phyloP scores from a whole-genome alignment of 1,139 yeast species.

The Hyphopichia wangnamkhiaoensis region DNA sequence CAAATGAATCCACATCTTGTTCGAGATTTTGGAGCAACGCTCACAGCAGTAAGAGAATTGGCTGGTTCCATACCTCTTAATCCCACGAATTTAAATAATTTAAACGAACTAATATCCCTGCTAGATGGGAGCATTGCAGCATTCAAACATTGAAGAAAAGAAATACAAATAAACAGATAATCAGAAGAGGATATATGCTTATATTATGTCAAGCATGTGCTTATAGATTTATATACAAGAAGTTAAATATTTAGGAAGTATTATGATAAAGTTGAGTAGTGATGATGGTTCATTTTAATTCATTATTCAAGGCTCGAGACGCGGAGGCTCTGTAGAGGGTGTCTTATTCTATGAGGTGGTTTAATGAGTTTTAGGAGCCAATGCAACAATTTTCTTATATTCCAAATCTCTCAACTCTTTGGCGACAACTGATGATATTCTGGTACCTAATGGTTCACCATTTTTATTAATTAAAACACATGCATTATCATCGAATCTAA shows the following conservation, averaged over 20 bases:
- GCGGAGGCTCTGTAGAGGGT: not conserved
- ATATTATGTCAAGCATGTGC: too few relatives aligned
- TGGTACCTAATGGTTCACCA: constrained; percentile 93
- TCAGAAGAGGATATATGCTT: too few relatives aligned
- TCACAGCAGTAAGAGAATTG: constrained; percentile 16
- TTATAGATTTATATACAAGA: not conserved
- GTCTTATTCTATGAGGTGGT: constrained; percentile 7
- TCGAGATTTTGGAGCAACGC: constrained; percentile 15
- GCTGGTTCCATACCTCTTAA: constrained; percentile 18
- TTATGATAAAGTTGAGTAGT: not conserved
- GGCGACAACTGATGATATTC: constrained; percentile 90
- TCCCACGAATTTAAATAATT: constrained; percentile 14
- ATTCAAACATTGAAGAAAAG: constrained; percentile 13
- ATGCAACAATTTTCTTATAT: constrained; percentile 81
- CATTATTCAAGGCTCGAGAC: too few relatives aligned
- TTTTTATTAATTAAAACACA: constrained; percentile 91
- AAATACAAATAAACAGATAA: too few relatives aligned
- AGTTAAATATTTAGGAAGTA: not conserved
- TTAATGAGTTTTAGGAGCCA: constrained; percentile 85
- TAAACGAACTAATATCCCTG: constrained; percentile 23
- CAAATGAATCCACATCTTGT: constrained; percentile 3
- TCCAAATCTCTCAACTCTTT: constrained; percentile 85
- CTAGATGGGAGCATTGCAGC: constrained; percentile 26
- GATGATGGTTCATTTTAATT: not conserved
- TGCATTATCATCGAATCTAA: constrained; percentile 94